phyloP scores from a whole-genome alignment of 1,139 yeast genomes.

The Arxiozyma slooffiae region DNA sequence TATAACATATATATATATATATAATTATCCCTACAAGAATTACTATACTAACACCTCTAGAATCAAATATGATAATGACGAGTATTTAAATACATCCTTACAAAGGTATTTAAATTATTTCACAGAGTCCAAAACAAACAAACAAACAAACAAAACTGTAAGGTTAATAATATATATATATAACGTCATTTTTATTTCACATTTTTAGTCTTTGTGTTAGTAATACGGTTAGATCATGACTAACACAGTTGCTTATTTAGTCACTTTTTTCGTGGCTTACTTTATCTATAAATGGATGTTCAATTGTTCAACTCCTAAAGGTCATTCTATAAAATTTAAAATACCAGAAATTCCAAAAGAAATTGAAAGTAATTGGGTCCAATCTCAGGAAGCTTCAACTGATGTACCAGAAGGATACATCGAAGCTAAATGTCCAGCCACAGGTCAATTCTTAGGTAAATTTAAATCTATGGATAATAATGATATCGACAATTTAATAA shows the following conservation, averaged over 20 bases:
- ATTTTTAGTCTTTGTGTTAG: not conserved
- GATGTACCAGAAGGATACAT: conserved; percentile 78
- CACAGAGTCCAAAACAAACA: too few relatives aligned
- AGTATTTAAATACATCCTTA: too few relatives aligned
- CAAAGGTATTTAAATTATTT: too few relatives aligned
- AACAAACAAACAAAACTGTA: not conserved
- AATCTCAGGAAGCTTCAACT: conserved; percentile 45
- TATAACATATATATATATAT: too few relatives aligned
- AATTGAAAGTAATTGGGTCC: not conserved
- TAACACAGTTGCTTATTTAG: not conserved
- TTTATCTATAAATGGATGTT: not conserved
- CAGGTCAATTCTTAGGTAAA: conserved; percentile 77
- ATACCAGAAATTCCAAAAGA: not conserved
- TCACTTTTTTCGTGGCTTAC: not conserved
- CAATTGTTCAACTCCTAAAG: not conserved
- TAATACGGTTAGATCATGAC: not conserved
- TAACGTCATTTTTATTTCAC: not conserved
- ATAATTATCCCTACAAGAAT: not conserved
- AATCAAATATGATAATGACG: too few relatives aligned
- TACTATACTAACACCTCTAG: too few relatives aligned
- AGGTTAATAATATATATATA: too few relatives aligned
- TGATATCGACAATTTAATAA: conserved; percentile 61
- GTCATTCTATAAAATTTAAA: not conserved
- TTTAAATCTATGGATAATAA: conserved; percentile 50
- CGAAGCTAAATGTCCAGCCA: conserved; percentile 76